These are phyloP conservation scores for Didymella exigua DNA, from an alignment of 2,329 filamentous ascomycete species.

Conservation along the genomic window DNA sequence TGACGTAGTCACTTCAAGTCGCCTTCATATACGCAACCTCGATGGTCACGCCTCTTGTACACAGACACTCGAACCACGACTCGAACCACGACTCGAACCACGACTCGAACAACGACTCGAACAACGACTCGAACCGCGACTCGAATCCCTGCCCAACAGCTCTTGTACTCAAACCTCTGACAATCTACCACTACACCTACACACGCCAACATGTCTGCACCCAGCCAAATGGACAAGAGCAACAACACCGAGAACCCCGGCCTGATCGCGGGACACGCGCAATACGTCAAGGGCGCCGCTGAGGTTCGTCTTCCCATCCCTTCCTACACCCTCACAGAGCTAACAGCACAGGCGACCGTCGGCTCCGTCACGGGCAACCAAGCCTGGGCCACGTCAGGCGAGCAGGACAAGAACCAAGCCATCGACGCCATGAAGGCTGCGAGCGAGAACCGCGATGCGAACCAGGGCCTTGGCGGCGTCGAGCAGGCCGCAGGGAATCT, in stretches of 20 bases:
- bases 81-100: neutral
- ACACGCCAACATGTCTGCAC: constrained; percentile 28
- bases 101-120: neutral
- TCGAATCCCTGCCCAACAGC: too few relatives aligned
- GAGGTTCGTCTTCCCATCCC: constrained; percentile 51
- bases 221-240: constrained; percentile 1
- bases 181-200: neutral
- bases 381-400: constrained; percentile 68
- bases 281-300: constrained; percentile 71
- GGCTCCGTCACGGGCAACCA: constrained; percentile 67
- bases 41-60: neutral
- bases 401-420: constrained; percentile 67
- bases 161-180: too few relatives aligned
- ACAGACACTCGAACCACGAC: neutral
- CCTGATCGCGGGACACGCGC: constrained; percentile 67
- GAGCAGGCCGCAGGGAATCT: constrained; percentile 69
- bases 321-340: neutral
- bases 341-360: constrained; percentile 57
- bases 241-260: constrained; percentile 56
- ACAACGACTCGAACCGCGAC: too few relatives aligned
- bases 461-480: constrained; percentile 64
- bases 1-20: constrained; percentile 8
- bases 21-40: constrained; percentile 6
- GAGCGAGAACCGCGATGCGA: constrained; percentile 60
- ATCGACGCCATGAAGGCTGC: constrained; percentile 68